Base-by-base conservation (phyloP, 306 rosid species). In the Vigna angularis region DNA sequence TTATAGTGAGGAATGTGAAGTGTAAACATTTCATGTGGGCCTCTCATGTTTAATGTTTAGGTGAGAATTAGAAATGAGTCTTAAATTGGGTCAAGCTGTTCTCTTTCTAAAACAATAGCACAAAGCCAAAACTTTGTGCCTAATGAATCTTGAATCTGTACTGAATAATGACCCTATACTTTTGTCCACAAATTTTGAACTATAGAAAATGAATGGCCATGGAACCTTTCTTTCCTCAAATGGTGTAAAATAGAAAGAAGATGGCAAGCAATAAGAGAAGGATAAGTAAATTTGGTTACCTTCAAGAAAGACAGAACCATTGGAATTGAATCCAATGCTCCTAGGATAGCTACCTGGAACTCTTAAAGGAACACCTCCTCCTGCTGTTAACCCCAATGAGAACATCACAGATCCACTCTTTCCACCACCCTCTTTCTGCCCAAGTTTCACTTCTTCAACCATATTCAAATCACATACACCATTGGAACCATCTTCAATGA, bases 281-380 rank as follows among this genome's bases (percentile, higher is more conserved):
- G 78, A 30, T 0, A 32, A 14, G 38, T 14, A 72, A 40, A 69
- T 51, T 89, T 48, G 22, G 14, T 66, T 91, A 95, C 99, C 99
- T 65, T 95, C 96, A 62, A 95, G 89, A 78, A 86, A 86, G 61
- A 95, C 88, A 56, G 93, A 89, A 53, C 99, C 99, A 47, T 88
- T 86, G 77, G 98, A 89, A 84, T 89, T 88, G 88, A 93, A 93
- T 26, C 97, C 98, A 45, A 95, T 91, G 88, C 99, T 93, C 70
- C 93, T 90, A 4, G 85, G 86, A 30, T 82, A 88, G 82, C 87
- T 88, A 2, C 99, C 99, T 24, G 96, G 98, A 72, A 89, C 70
- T 80, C 66, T 89, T 16, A 80, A 12, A 14, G 96, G 90, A 82
- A 85, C 80, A 73, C 75, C 64, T 22, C 81, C 96, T 9, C 90